A percentile compares a stretch with the other conserved stretches of the same genome.
phyloP scores from a whole-genome alignment of 2,329 filamentous ascomycete species.

The Gaeumannomyces sp. region DNA sequence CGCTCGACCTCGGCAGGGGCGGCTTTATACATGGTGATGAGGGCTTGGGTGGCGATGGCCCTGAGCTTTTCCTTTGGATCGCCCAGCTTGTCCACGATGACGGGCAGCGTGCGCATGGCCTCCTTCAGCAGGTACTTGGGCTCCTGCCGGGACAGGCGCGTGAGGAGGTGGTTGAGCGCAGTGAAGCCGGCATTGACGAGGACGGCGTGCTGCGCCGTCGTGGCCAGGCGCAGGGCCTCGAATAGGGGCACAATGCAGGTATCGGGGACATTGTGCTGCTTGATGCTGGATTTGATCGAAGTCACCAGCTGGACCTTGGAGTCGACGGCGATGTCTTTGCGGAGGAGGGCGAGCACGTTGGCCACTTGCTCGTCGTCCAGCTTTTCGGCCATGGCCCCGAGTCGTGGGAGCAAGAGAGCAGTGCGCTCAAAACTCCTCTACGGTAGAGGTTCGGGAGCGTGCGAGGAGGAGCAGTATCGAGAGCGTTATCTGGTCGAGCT shows the following conservation, averaged over 20 bases:
- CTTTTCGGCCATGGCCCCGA: constrained; percentile 29
- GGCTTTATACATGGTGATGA: constrained; percentile 70
- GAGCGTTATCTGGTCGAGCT: no score
- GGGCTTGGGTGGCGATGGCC: constrained; percentile 63
- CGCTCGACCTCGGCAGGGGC: constrained; percentile 70
- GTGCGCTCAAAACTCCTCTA: no score
- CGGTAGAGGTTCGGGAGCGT: no score
- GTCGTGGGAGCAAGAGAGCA: constrained; percentile 7
- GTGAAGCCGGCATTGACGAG: constrained; percentile 82
- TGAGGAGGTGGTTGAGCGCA: constrained; percentile 79
- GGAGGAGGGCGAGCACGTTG: constrained; percentile 32
- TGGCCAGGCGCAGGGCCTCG: constrained; percentile 71
- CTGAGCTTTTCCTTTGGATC: constrained; percentile 85
- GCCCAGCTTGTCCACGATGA: constrained; percentile 78
- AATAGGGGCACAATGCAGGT: constrained; percentile 65
- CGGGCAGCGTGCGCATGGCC: constrained; percentile 62
- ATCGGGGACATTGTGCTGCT: constrained; percentile 85
- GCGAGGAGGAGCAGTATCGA: no score
- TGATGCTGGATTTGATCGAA: constrained; percentile 78
- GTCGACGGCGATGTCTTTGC: constrained; percentile 53
- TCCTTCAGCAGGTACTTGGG: constrained; percentile 66
- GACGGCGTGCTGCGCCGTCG: constrained; percentile 67
- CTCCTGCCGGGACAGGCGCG: constrained; percentile 79
- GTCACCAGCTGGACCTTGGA: constrained; percentile 60
- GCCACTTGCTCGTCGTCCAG: constrained; percentile 33